These are phyloP conservation scores for Kandelia obovata DNA, from an alignment of 345 rosid genomes.

Conservation along the genomic window DNA sequence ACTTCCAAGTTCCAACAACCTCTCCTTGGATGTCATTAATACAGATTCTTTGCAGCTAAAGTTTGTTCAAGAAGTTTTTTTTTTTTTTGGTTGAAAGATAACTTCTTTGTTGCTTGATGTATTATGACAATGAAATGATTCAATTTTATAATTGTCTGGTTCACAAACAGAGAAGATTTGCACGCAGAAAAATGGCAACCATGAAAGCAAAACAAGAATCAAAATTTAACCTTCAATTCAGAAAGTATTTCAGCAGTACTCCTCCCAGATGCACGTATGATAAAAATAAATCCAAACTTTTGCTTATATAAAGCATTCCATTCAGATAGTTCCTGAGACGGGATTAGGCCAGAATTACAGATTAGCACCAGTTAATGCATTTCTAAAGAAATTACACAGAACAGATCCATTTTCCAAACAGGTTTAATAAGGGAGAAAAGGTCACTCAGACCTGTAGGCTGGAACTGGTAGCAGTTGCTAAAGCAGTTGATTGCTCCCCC, in stretches of 20 bases:
- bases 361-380: background rate
- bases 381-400: background rate
- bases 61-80: too few relatives aligned
- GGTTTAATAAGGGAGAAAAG: background rate
- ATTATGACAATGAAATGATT: too few relatives aligned
- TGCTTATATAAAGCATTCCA: constrained; percentile 68
- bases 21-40: too few relatives aligned
- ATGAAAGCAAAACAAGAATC: background rate
- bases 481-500: constrained; percentile 82
- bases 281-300: constrained; percentile 73
- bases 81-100: too few relatives aligned
- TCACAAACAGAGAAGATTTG: background rate
- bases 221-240: constrained; percentile 61
- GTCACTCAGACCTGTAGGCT: constrained; percentile 49
- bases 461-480: constrained; percentile 68
- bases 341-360: background rate
- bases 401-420: too few relatives aligned
- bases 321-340: constrained; percentile 54
- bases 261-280: constrained; percentile 79
- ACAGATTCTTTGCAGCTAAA: too few relatives aligned
- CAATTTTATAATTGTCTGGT: background rate
- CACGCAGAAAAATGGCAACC: background rate
- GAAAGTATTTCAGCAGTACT: constrained; percentile 62
- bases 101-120: too few relatives aligned
- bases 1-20: too few relatives aligned